Percentiles rank a stretch among this genome's conserved stretches.
phyloP scores from a whole-genome alignment of 2,329 filamentous ascomycete genomes.

The Diaporthe citri region DNA sequence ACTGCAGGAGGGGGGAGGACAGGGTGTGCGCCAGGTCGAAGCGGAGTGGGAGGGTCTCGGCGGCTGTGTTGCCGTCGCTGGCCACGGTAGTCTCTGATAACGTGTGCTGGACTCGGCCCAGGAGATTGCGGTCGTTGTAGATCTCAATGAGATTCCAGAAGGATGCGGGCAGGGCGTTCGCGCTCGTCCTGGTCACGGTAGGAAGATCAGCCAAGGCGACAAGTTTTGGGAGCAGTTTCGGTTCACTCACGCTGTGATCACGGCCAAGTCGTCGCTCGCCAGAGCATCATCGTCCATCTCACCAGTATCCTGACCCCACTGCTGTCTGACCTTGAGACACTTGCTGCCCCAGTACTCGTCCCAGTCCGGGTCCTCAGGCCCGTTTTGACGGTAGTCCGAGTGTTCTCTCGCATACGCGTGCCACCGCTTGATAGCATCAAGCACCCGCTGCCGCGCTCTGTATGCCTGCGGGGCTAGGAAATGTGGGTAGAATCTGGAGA shows the following conservation, averaged over 20 bases:
- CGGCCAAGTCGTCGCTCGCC: not conserved
- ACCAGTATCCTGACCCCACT: not conserved
- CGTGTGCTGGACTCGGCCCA: not conserved
- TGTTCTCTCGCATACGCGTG: not conserved
- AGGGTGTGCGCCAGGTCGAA: not conserved
- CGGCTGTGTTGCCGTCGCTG: not conserved
- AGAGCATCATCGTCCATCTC: slow-evolving; percentile 1
- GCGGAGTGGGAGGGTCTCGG: not conserved
- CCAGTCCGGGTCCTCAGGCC: not conserved
- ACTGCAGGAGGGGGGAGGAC: slow-evolving; percentile 1
- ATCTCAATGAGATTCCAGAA: not conserved
- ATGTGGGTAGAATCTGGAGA: not conserved
- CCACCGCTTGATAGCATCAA: slow-evolving; percentile 9
- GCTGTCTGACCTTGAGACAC: slow-evolving; percentile 6
- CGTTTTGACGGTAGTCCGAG: not conserved
- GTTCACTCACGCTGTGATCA: not conserved
- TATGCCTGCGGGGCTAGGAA: not conserved
- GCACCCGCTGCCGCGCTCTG: not conserved
- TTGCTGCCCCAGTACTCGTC: slow-evolving; percentile 4
- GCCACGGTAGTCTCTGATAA: not conserved
- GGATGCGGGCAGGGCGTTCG: not conserved
- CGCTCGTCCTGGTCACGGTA: not conserved
- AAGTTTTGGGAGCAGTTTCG: not conserved
- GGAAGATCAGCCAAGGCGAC: not conserved
- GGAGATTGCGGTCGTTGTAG: not conserved